A percentile compares a stretch with the other conserved stretches of the same genome.
These are phyloP conservation scores for Tricholoma matsutake DNA, from an alignment of 768 basidiomycete species.

Conservation along the genomic window DNA sequence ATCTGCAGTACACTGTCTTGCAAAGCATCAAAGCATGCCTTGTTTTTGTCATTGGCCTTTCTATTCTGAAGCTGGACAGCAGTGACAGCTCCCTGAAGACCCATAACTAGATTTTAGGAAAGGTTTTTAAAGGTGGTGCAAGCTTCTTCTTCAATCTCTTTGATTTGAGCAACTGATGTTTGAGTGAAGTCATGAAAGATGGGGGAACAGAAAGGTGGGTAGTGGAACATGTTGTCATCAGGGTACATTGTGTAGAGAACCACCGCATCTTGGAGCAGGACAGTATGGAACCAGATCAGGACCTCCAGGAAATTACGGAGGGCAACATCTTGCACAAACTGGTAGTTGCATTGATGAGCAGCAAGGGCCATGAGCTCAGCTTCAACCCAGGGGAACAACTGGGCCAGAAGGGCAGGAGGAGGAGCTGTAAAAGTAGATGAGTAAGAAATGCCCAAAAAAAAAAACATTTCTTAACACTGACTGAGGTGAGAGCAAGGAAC, in stretches of 20 bases:
- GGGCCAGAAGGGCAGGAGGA: too few relatives aligned
- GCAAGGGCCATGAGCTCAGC: too few relatives aligned
- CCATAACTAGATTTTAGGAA: not conserved
- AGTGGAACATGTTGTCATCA: conserved; percentile 18
- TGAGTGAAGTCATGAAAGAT: not conserved
- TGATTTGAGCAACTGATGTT: not conserved
- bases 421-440: too few relatives aligned
- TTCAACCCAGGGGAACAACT: too few relatives aligned
- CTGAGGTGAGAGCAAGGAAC: too few relatives aligned
- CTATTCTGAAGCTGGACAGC: not conserved
- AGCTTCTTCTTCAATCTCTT: not conserved
- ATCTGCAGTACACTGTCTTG: not conserved
- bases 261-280: conserved; percentile 35
- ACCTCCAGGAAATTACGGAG: conserved; percentile 21
- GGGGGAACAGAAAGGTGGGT: not conserved
- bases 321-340: too few relatives aligned
- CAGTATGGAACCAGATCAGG: conserved; percentile 19
- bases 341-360: too few relatives aligned
- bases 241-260: conserved; percentile 20
- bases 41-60: not conserved
- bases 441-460: too few relatives aligned
- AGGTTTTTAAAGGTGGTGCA: not conserved
- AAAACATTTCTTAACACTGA: too few relatives aligned
- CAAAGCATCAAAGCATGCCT: not conserved
- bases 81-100: not conserved